A percentile compares a stretch with the other conserved stretches of the same genome.
phyloP scores from a whole-genome alignment of 1,139 yeast species.

The Yamadazyma jaroonii region DNA sequence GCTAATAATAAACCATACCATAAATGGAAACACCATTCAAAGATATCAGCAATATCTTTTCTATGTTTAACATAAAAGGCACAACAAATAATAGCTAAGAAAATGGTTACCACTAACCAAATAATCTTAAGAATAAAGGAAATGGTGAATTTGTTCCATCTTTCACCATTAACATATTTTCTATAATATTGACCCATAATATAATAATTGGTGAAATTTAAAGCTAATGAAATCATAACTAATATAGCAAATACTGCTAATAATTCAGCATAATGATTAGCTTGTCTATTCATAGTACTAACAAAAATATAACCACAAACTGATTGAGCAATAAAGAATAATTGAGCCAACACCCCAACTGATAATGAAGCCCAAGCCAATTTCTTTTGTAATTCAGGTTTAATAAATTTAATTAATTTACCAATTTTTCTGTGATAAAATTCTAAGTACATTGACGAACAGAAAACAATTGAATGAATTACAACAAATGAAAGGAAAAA shows the following conservation, averaged over 20 bases:
- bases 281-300: slow-evolving; percentile 16
- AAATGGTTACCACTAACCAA: slow-evolving; percentile 29
- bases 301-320: slow-evolving; percentile 22
- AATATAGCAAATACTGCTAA: slow-evolving; percentile 28
- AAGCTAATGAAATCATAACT: slow-evolving; percentile 20
- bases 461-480: slow-evolving; percentile 25
- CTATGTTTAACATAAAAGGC: slow-evolving; percentile 23
- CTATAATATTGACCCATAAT: slow-evolving; percentile 32
- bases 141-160: slow-evolving; percentile 29
- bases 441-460: slow-evolving; percentile 26
- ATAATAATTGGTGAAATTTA: slow-evolving; percentile 29
- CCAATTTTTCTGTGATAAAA: slow-evolving; percentile 31
- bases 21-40: slow-evolving; percentile 37
- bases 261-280: slow-evolving; percentile 23
- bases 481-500: slow-evolving; percentile 23
- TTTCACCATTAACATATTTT: slow-evolving; percentile 30
- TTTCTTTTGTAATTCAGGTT: slow-evolving; percentile 24
- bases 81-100: slow-evolving; percentile 25
- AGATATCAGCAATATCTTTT: slow-evolving; percentile 21
- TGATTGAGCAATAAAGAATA: slow-evolving; percentile 24
- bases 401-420: slow-evolving; percentile 28
- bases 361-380: slow-evolving; percentile 26
- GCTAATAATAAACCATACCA: slow-evolving; percentile 36
- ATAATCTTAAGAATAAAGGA: slow-evolving; percentile 29
- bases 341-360: slow-evolving; percentile 24